A percentile compares a stretch with the other conserved stretches of the same genome.
Evolutionary conservation across 176 grass and related monocot genomes (phyloP).

Genomic region (Secale cereale): DNA sequence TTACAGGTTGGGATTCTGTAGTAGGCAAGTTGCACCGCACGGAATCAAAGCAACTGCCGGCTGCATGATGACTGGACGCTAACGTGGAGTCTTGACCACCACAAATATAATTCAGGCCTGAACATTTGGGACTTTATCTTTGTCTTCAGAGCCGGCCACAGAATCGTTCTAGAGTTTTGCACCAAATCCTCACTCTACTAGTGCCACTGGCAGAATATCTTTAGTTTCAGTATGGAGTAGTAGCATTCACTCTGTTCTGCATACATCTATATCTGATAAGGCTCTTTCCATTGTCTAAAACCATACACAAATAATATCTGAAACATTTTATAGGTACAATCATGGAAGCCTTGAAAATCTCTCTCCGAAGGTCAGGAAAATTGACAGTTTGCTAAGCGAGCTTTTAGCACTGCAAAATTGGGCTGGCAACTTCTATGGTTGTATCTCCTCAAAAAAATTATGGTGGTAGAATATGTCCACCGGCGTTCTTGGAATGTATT

Average conservation of each 20-base stretch:
- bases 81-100: constrained; percentile 5
- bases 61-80: constrained; percentile 3
- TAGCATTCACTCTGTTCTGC: not conserved
- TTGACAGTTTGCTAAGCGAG: not conserved
- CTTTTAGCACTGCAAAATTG: not conserved
- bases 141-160: constrained; percentile 6
- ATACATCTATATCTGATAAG: not conserved
- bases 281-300: not conserved
- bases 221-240: not conserved
- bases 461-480: not conserved
- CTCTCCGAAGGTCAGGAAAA: not conserved
- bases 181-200: constrained; percentile 24
- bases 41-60: not conserved
- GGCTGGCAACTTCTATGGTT: not conserved
- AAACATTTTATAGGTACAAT: not conserved
- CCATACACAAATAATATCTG: not conserved
- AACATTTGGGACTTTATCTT: constrained; percentile 32
- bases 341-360: not conserved
- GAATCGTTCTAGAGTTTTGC: not conserved
- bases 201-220: not conserved
- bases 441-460: too few relatives aligned
- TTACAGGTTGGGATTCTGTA: not conserved
- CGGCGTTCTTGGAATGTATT: not conserved
- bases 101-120: not conserved
- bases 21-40: not conserved